These are phyloP conservation scores for Fraxinus floribunda DNA, from an alignment of 305 asterid species.

Conservation along the genomic window DNA sequence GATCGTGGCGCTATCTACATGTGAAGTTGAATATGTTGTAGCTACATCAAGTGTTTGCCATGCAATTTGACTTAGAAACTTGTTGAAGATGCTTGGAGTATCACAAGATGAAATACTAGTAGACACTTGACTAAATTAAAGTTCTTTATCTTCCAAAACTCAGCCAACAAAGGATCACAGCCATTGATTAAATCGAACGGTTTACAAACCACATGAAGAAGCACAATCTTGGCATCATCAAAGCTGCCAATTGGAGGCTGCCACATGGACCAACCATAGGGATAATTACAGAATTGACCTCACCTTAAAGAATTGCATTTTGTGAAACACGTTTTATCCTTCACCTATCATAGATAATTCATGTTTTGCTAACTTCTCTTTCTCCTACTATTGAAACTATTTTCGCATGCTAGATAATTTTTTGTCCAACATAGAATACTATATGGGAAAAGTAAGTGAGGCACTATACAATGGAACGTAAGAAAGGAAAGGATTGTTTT, in stretches of 20 bases:
- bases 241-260: background rate
- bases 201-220: background rate
- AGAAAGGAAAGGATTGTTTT: background rate
- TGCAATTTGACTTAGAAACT: no score
- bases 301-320: background rate
- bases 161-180: background rate
- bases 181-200: background rate
- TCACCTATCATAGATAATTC: background rate
- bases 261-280: background rate
- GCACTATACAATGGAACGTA: background rate
- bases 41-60: no score
- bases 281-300: background rate
- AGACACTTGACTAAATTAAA: background rate
- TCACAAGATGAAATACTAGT: background rate
- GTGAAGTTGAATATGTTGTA: no score
- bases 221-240: background rate
- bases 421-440: background rate
- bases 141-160: background rate
- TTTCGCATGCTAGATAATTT: background rate
- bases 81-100: no score
- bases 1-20: no score
- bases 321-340: background rate
- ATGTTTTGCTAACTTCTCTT: background rate
- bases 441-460: background rate
- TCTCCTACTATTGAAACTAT: background rate